Base-by-base conservation (phyloP, 2,329 filamentous ascomycete genomes). In the Polychaeton citri region DNA sequence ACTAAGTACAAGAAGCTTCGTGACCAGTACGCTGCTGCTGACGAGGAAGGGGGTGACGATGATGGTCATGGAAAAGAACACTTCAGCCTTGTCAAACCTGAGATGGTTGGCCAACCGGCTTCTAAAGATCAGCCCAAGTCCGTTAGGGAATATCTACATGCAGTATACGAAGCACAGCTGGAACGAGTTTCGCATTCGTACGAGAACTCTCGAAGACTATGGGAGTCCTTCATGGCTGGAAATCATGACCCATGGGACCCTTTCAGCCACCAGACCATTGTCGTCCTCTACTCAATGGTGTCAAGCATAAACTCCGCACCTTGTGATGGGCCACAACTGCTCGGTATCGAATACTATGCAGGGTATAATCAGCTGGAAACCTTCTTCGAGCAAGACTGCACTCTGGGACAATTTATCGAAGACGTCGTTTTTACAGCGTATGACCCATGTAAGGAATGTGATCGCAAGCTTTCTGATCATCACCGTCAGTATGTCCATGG, bases 401-500 rank as follows among this genome's bases (percentile, higher is more conserved):
- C 90, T 0, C 63, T 98, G 18, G 90, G 90, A 0, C 88, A 95
- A 55, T 98, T 94, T 54, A 80, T 98, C 4, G 87, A 96, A 58
- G 84, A 94, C 47, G 63, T 96, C 12, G 92, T 84, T 50, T 71
- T 80, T 33, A 73, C 73, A 40, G 82, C 84, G 19, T 74, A 81
- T 43, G 73, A 77, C n/a, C 66, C 79, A 2, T 98, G 90, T 57
- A 77, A 76, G 31, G 76, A 80, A 8, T 98, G 92, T 54, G 85
- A 88, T 46, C 79, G 81, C 42, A 81, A 77, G 47, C 86, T 96
- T 81, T 73, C 78, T 37, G 83, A 95, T 49, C 90, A 98, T 56
- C 87, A 96, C 55, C 77, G 87, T 38, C 93, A 93, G 30, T 98
- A 98, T 52, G 92, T 98, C 1, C 90, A 98, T 50, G 92, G 90